Conservation (phyloP, 805 yeast species). For the Scheffersomyces spartinae region DNA sequence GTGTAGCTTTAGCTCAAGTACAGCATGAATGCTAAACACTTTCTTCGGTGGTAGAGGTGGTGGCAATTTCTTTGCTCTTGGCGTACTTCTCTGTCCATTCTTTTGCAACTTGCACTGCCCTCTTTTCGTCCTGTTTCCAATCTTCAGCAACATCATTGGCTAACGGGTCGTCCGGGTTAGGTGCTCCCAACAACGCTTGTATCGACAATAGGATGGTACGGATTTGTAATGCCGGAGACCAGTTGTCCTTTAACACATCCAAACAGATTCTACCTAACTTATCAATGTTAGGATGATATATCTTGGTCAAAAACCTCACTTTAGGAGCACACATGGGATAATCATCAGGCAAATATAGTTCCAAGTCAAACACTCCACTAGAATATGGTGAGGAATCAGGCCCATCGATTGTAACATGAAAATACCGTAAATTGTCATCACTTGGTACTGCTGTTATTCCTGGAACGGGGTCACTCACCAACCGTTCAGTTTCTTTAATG, state of each 20-base stretch:
- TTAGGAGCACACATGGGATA: slow-evolving; percentile 98
- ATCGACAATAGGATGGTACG: slow-evolving; percentile 83
- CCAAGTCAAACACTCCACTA: slow-evolving; percentile 65
- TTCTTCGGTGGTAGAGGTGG: slow-evolving; percentile 1
- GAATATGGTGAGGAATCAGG: slow-evolving; percentile 90
- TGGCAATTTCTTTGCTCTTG: slow-evolving; percentile 4
- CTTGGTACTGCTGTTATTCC: slow-evolving; percentile 91
- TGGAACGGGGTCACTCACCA: slow-evolving; percentile 90
- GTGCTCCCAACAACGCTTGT: slow-evolving; percentile 90
- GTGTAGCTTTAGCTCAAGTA: too few species aligned
- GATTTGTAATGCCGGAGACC: slow-evolving; percentile 97
- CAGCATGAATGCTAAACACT: background rate
- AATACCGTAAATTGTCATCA: slow-evolving; percentile 87
- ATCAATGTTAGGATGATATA: slow-evolving; percentile 95
- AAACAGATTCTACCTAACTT: slow-evolving; percentile 90
- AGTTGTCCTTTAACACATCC: slow-evolving; percentile 87
- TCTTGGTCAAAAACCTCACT: slow-evolving; percentile 84
- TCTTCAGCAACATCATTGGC: slow-evolving; percentile 97
- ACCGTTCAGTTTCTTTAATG: slow-evolving; percentile 87
- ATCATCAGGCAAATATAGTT: slow-evolving; percentile 87
- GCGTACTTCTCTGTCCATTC: slow-evolving; percentile 67
- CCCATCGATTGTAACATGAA: slow-evolving; percentile 85
- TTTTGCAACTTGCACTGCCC: slow-evolving; percentile 71
- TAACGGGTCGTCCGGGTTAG: slow-evolving; percentile 96
- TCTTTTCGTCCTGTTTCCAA: slow-evolving; percentile 79